Evolutionary conservation across 176 grass and related monocot species (phyloP), one percentile per base, ranked within the genome.

Genomic region (Poa annua): DNA sequence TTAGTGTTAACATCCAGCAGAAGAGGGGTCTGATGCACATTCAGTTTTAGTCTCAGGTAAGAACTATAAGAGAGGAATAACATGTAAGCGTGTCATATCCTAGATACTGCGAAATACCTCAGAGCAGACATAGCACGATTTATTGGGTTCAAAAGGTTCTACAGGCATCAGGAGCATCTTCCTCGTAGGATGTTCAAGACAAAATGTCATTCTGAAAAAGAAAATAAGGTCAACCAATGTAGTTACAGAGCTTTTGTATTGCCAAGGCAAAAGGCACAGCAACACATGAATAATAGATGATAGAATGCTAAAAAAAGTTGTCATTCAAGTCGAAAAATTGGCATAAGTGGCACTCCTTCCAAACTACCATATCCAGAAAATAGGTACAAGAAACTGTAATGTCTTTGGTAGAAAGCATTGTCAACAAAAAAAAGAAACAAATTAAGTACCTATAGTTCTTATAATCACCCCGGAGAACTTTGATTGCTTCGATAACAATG

Each of bases 111-210:
- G 10, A 84, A 52, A 60, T 85, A 99, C 97, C 97, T 99, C 97
- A 84, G 97, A 99, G 81, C 97, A 99, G 85, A 99, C 93, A 89
- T 99, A 99, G 83, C 97, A 99, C 83, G 91, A 94, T 87, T 82
- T 83, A 82, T 96, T 96, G 70, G 97, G 85, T 74, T 99, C 93
- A 85, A 96, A 99, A 44, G 97, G 93, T 44, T 99, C 87, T 14
- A 96, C 89, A 63, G 97, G 97, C 93, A 99, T 94, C 74, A 99
- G 81, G 62, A 99, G 93, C 89, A 94, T 87, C 78, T 99, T 99
- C 84, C 86, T 93, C 78, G 88, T 56, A 84, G 91, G 97, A 87
- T 94, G 97, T 77, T 99, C 93, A 59, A 99, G 93, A 89, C 97
- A 99, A 90, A 94, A 99, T 13, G 97, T 99, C 97, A 99, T 99